Conservation (phyloP, 805 yeast genomes). For the Metschnikowia reukaufii region DNA sequence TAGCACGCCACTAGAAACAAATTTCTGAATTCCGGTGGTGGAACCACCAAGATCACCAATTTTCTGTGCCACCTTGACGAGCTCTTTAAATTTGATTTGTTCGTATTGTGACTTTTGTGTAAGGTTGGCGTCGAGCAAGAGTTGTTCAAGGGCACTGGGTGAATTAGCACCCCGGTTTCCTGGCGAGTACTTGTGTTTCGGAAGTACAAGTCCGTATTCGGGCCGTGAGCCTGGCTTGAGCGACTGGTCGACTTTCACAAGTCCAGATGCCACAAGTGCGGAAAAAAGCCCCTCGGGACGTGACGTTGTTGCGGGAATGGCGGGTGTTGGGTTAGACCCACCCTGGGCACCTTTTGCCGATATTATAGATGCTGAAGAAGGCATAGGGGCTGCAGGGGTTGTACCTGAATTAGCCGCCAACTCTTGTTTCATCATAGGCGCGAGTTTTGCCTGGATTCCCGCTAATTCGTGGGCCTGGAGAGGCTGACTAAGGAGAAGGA, state of each 20-base stretch:
- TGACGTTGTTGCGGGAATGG: no score
- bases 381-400: neutral
- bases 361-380: slow-evolving; percentile 1
- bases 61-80: slow-evolving; percentile 27
- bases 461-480: slow-evolving; percentile 36
- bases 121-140: slow-evolving; percentile 16
- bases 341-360: no score
- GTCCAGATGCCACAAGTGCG: slow-evolving; percentile 36
- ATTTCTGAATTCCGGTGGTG: slow-evolving; percentile 29
- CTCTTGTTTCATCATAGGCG: slow-evolving; percentile 30
- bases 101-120: slow-evolving; percentile 30
- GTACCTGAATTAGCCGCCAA: neutral
- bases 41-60: neutral
- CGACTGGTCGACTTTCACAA: slow-evolving; percentile 41
- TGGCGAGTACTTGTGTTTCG: slow-evolving; percentile 30
- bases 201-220: slow-evolving; percentile 30
- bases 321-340: no score
- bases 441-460: slow-evolving; percentile 40
- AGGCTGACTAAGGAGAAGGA: slow-evolving; percentile 37
- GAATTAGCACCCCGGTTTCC: slow-evolving; percentile 13
- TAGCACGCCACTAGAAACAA: slow-evolving; percentile 39
- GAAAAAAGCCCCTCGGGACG: slow-evolving; percentile 34
- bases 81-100: slow-evolving; percentile 32
- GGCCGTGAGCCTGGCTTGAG: slow-evolving; percentile 41
- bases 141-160: slow-evolving; percentile 16